phyloP scores from a whole-genome alignment of 768 basidiomycete species.

The Tylopilus vinaceipallidus region DNA sequence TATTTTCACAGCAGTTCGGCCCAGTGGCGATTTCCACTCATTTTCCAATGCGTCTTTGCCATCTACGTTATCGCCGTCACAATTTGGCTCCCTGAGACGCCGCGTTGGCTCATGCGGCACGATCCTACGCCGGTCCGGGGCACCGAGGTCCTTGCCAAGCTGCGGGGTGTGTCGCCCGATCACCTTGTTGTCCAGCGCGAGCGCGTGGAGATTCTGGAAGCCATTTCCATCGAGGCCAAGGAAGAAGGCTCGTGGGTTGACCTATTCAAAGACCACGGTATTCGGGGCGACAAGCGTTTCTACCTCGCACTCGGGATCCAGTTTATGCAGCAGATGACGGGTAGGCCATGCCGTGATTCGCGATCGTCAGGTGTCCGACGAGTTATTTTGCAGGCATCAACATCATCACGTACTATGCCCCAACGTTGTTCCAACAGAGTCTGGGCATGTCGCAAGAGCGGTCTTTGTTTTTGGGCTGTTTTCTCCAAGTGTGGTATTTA shows the following conservation, averaged over 20 bases:
- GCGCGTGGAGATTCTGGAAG: slow-evolving; percentile 3
- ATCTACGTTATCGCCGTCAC: slow-evolving; percentile 5
- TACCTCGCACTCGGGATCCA: slow-evolving; percentile 9
- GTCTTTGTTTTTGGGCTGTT: slow-evolving; percentile 5
- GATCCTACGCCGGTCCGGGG: slow-evolving; percentile 1
- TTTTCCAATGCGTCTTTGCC: slow-evolving; percentile 8
- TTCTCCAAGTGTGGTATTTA: slow-evolving; percentile 10
- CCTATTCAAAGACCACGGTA: slow-evolving; percentile 7
- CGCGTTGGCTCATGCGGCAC: slow-evolving; percentile 6
- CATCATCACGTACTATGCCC: slow-evolving; percentile 10
- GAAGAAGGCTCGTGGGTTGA: slow-evolving; percentile 5
- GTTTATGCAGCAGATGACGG: slow-evolving; percentile 13
- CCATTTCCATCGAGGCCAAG: slow-evolving; percentile 5
- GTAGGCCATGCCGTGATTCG: background rate
- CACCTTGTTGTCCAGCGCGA: background rate
- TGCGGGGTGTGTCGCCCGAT: background rate
- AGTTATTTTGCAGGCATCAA: slow-evolving; percentile 3
- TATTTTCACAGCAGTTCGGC: slow-evolving; percentile 11
- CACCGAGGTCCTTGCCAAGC: slow-evolving; percentile 1
- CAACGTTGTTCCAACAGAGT: slow-evolving; percentile 7
- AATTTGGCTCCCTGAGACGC: slow-evolving; percentile 6
- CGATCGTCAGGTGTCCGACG: background rate
- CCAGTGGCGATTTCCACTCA: slow-evolving; percentile 12
- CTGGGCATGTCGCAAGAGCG: slow-evolving; percentile 5
- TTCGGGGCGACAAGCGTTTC: slow-evolving; percentile 6